Evolutionary conservation across 306 rosid genomes (phyloP).

Genomic region (Alnus glutinosa): DNA sequence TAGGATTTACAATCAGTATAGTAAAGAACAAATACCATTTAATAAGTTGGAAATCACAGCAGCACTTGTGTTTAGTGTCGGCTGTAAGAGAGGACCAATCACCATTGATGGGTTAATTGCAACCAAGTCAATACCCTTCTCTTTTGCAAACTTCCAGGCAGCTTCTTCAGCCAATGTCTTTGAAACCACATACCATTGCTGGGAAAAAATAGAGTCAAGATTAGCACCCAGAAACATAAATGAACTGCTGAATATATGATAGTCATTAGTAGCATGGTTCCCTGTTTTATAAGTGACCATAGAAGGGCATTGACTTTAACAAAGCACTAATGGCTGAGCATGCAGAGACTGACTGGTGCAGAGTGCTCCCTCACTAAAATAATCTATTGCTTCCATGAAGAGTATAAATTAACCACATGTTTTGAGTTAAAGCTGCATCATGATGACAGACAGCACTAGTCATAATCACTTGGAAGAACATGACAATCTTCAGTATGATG

Average conservation of each 20-base stretch:
- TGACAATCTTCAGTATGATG: not conserved
- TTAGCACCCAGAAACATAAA: constrained; percentile 13
- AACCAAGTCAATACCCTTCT: constrained; percentile 76
- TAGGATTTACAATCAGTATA: not conserved
- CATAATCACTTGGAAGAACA: not conserved
- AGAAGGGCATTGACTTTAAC: not conserved
- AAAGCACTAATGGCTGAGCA: not conserved
- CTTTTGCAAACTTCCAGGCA: constrained; percentile 82
- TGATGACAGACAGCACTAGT: not conserved
- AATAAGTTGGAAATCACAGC: constrained; percentile 47
- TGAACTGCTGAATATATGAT: not conserved
- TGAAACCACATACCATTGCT: constrained; percentile 76
- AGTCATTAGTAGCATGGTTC: not conserved
- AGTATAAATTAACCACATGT: not conserved
- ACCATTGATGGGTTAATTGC: constrained; percentile 70
- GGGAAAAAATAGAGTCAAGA: constrained; percentile 23
- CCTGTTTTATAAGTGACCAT: not conserved
- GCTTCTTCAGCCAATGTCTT: constrained; percentile 88
- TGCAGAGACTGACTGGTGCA: not conserved
- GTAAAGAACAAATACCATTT: constrained; percentile 45
- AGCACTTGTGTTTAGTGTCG: constrained; percentile 61
- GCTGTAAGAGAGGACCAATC: constrained; percentile 78
- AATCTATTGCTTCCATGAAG: not conserved
- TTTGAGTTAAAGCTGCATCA: not conserved
- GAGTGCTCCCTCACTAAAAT: not conserved